A percentile compares a stretch with the other conserved stretches of the same genome.
Conservation (phyloP, 169 alveolate genomes). For the Plasmodium vivax region DNA sequence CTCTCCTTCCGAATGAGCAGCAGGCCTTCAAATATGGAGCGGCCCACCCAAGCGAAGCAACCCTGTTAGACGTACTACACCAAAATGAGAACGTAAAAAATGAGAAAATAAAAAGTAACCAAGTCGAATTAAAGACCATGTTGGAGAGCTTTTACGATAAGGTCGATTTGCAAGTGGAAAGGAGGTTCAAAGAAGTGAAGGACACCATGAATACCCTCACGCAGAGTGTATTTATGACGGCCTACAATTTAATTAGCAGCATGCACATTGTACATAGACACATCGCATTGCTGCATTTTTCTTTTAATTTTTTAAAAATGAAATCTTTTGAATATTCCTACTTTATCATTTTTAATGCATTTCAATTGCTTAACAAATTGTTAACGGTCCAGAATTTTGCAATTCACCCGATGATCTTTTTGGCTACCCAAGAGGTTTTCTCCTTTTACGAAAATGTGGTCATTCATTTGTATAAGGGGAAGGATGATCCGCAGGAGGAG, state of each 20-base stretch:
- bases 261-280: conserved; percentile 37
- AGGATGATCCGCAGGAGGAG: conserved; percentile 32
- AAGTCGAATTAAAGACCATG: conserved; percentile 19
- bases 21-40: neutral
- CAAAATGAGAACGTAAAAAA: neutral
- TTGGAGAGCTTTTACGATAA: conserved; percentile 49
- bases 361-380: conserved; percentile 45
- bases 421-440: conserved; percentile 27
- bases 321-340: conserved; percentile 50
- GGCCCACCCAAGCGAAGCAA: neutral
- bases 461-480: conserved; percentile 59
- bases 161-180: conserved; percentile 61
- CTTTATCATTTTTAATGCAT: conserved; percentile 45
- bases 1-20: neutral
- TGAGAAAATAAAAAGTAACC: conserved; percentile 31
- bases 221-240: conserved; percentile 30
- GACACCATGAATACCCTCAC: conserved; percentile 46
- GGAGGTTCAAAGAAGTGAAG: conserved; percentile 29
- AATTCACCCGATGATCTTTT: conserved; percentile 53
- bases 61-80: conserved; percentile 1
- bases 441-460: conserved; percentile 57
- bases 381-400: conserved; percentile 54
- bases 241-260: conserved; percentile 21
- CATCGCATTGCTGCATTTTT: conserved; percentile 35
- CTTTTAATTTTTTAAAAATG: conserved; percentile 49